These are phyloP conservation scores for Perkinsus chesapeaki DNA, from an alignment of 169 alveolate species.

Conservation along the genomic window DNA sequence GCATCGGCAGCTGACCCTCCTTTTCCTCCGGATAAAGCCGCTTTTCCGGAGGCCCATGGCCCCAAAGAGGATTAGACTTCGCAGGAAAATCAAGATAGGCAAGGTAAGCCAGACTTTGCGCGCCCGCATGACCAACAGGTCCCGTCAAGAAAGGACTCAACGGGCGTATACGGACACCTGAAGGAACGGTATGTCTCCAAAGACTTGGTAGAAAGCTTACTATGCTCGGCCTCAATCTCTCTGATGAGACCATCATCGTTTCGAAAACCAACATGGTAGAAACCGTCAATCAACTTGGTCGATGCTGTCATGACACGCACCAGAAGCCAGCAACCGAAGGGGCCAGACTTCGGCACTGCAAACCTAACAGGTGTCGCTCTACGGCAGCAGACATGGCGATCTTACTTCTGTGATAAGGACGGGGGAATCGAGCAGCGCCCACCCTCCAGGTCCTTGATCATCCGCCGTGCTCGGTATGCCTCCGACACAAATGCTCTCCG, in stretches of 20 bases:
- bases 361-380: background rate
- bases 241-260: background rate
- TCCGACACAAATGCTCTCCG: background rate
- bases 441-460: background rate
- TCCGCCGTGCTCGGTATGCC: background rate
- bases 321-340: background rate
- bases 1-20: background rate
- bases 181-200: background rate
- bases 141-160: background rate
- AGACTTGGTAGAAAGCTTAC: background rate
- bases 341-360: background rate
- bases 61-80: background rate
- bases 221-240: background rate
- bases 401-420: background rate
- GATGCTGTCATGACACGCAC: background rate
- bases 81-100: background rate
- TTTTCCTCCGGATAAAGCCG: background rate
- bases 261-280: background rate
- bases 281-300: background rate
- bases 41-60: background rate
- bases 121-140: background rate
- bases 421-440: background rate
- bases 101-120: background rate
- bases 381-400: background rate
- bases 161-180: background rate